Base-by-base conservation (phyloP, 768 basidiomycete genomes). In the Termitomyces sp. region DNA sequence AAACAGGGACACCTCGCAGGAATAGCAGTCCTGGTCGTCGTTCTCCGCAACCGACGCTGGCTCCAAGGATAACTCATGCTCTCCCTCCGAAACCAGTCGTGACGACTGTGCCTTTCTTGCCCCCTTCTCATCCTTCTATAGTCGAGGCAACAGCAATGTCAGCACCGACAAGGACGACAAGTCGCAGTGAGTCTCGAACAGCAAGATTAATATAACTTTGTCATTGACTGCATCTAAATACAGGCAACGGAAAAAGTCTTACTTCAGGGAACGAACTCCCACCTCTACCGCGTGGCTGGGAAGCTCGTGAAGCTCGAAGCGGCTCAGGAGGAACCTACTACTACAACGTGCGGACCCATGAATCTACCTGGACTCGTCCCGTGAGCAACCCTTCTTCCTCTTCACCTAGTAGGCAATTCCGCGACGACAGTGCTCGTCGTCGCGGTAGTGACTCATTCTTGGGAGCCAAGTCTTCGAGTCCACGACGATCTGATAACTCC, bases 61-160 rank as follows among this genome's bases (percentile, higher is more conserved):
- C 72, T 53, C 71, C 73, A 45, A 75, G 81, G 49, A 66, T 86
- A 45, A 82, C 78, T n/a, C 86, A 89, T 65, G 84, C 85, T 29
- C 74, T 89, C 17, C 86, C 86, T 19, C 82, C 86, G 3, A 89
- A 88, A 69, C 86, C 86, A 45, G 73, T 80, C 32, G 73, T 79
- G 44, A 73, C 78, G 44, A 77, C 63, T 59, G 77, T 81, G 50
- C 77, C 81, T 55, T 81, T 79, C 66, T 68, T 82, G 49, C 75
- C 82, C 61, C 78, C 81, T 46, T 80, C 83, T 67, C 78, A 82
- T 60, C 77, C 82, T 52, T 81, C 79, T 53, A 81, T 83, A 64
- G 81, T 83, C 64, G 79, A 81, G 63, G 84, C 83, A 58, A 83
- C 82, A 62, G 75, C 82, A 38, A 86, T 87, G 84, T 76, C 75